Conservation (phyloP, 2,329 filamentous ascomycete genomes). For the Colletotrichum limetticola region DNA sequence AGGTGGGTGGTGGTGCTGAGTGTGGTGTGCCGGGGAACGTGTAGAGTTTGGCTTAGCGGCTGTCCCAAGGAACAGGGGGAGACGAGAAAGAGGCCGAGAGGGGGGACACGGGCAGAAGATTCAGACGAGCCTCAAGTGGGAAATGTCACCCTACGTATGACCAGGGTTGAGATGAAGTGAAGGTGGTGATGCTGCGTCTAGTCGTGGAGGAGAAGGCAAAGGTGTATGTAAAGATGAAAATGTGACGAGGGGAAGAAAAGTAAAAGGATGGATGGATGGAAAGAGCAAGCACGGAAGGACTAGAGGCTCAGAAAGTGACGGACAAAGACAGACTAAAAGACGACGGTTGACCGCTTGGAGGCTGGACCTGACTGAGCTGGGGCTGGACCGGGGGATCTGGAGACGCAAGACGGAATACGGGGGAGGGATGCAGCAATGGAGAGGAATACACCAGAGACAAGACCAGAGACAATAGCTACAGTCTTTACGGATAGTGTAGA, state of each 20-base stretch:
- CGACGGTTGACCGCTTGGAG: not conserved
- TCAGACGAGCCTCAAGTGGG: not conserved
- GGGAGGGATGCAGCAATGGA: not conserved
- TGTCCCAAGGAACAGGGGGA: conserved; percentile 20
- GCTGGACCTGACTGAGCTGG: not conserved
- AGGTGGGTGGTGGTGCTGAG: not conserved
- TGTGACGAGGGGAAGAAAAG: not conserved
- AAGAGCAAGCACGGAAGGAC: not conserved
- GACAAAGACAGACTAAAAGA: not conserved
- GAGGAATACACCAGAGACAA: not conserved
- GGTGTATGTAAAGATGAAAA: no score
- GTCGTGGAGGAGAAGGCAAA: not conserved
- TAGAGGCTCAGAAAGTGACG: not conserved
- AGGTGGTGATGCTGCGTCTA: not conserved
- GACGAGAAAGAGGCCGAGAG: not conserved
- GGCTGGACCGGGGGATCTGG: not conserved
- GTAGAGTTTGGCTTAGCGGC: conserved; percentile 11
- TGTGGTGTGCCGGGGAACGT: conserved; percentile 1
- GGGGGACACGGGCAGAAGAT: conserved; percentile 12
- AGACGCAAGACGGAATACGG: not conserved
- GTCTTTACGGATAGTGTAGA: no score
- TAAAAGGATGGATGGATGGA: not conserved
- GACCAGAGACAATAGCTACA: not conserved
- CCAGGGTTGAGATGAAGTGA: not conserved
- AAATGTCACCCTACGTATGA: not conserved